Evolutionary conservation across 129 eudicot genomes (phyloP).

Genomic region (Escallonia herrerae): DNA sequence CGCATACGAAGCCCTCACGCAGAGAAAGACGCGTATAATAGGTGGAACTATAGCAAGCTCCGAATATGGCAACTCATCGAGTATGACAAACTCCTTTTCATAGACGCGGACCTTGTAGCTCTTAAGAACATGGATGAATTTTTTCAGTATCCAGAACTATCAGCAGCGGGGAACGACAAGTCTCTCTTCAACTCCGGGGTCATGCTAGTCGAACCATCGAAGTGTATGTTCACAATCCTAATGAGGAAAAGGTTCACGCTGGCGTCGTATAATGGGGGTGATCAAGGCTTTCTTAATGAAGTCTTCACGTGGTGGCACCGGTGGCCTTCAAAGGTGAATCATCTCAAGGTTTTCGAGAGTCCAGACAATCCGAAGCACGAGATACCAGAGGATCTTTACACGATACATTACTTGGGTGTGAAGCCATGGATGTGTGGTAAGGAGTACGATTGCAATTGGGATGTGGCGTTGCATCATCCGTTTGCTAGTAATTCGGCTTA

Average conservation of each 20-base stretch:
- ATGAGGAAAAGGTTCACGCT: conserved; percentile 37
- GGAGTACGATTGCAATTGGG: conserved; percentile 89
- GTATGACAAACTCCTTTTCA: conserved; percentile 63
- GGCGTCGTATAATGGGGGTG: conserved; percentile 75
- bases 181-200: conserved; percentile 67
- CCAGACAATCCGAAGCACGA: conserved; percentile 4
- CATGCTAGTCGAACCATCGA: conserved; percentile 62
- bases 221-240: conserved; percentile 46
- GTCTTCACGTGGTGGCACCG: conserved; percentile 83
- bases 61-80: conserved; percentile 67
- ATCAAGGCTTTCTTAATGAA: conserved; percentile 75
- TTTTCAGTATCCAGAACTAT: conserved; percentile 53
- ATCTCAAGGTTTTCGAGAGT: conserved; percentile 30
- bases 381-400: conserved; percentile 19
- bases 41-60: conserved; percentile 80
- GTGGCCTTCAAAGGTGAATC: conserved; percentile 38
- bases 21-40: conserved; percentile 47
- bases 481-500: conserved; percentile 65
- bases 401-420: conserved; percentile 63
- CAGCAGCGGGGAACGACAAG: conserved; percentile 43
- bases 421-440: conserved; percentile 79
- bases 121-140: conserved; percentile 44
- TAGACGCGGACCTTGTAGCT: conserved; percentile 62
- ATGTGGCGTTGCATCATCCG: conserved; percentile 18
- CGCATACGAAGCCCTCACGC: conserved; percentile 73